Evolutionary conservation across 1,284 basidiomycete genomes (phyloP).

Genomic region (Heterobasidion occidentale): DNA sequence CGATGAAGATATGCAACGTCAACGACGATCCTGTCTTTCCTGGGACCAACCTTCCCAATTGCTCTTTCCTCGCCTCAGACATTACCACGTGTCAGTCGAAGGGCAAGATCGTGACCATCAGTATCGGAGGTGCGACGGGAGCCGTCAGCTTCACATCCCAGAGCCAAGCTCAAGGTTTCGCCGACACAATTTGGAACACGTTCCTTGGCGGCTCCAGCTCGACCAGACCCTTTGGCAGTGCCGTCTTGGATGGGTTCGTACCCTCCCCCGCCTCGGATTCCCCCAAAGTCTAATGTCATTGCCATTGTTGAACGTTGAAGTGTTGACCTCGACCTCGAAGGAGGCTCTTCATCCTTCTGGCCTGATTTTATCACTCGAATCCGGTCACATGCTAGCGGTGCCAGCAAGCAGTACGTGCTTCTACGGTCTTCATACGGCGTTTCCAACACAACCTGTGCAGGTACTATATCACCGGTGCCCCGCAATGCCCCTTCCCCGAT

Average conservation of each 20-base stretch:
- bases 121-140: conserved; percentile 55
- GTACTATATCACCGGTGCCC: conserved; percentile 57
- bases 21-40: conserved; percentile 34
- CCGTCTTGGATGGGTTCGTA: conserved; percentile 56
- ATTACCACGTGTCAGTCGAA: conserved; percentile 54
- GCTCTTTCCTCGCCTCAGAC: conserved; percentile 42
- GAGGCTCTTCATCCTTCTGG: conserved; percentile 31
- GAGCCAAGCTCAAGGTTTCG: conserved; percentile 42
- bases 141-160: conserved; percentile 44
- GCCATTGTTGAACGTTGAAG: conserved; percentile 24
- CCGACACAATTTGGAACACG: conserved; percentile 54
- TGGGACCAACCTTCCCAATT: conserved; percentile 50
- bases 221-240: conserved; percentile 53
- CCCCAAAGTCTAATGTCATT: no score
- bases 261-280: no score
- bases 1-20: conserved; percentile 42
- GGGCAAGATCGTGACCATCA: conserved; percentile 60
- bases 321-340: conserved; percentile 62
- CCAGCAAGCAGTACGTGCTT: conserved; percentile 38
- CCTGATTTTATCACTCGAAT: conserved; percentile 47
- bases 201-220: conserved; percentile 54
- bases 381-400: conserved; percentile 35
- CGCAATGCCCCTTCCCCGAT: conserved; percentile 64
- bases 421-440: no score
- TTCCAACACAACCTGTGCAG: conserved; percentile 17